Conservation (phyloP, 2,329 filamentous ascomycete species). For the Apiospora arundinis region DNA sequence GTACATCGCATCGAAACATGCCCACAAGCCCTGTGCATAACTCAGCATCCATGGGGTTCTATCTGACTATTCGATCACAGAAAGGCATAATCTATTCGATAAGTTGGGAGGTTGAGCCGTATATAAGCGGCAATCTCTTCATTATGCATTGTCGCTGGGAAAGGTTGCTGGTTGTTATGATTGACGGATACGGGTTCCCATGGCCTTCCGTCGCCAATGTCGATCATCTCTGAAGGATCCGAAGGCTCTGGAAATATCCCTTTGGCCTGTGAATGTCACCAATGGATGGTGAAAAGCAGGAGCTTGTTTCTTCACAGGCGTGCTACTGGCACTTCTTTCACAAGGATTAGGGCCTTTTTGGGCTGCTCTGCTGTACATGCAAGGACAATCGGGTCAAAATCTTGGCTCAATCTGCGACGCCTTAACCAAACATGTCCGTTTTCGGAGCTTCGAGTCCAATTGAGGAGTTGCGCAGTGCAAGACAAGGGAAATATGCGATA, state of each 20-base stretch:
- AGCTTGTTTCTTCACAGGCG: not conserved
- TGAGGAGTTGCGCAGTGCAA: not conserved
- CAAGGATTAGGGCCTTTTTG: not conserved
- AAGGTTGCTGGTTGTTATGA: not conserved
- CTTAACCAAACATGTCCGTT: not conserved
- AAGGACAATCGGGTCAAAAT: slow-evolving; percentile 1
- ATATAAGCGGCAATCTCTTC: not conserved
- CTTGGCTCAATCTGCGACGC: slow-evolving; percentile 1
- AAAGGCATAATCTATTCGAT: not conserved
- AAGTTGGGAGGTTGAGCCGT: not conserved
- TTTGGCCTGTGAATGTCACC: not conserved
- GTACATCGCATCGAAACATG: not conserved
- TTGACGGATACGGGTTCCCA: not conserved
- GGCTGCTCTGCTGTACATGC: not conserved
- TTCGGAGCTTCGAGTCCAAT: not conserved
- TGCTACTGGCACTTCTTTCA: not conserved
- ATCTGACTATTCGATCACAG: not conserved
- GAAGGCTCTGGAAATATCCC: not conserved
- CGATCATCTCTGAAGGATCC: not conserved
- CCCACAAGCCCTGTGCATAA: not conserved
- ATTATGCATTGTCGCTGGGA: not conserved
- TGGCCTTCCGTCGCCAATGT: not conserved
- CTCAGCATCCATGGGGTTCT: not conserved
- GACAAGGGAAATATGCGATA: not conserved
- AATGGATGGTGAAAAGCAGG: not conserved